These are phyloP conservation scores for Nakazawaea wyomingensis DNA, from an alignment of 805 yeast species.

Conservation along the genomic window DNA sequence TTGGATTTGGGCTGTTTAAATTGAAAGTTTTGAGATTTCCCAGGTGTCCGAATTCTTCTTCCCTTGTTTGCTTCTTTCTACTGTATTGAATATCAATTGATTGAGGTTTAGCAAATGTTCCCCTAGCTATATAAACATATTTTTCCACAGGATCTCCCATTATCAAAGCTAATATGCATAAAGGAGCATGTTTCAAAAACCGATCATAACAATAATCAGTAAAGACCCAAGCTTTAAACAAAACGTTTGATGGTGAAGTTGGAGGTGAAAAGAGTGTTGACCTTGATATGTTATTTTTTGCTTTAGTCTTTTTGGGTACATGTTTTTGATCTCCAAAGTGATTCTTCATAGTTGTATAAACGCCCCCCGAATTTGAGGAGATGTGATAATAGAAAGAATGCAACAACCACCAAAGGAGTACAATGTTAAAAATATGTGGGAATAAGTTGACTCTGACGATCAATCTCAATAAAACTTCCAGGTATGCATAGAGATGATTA, in stretches of 20 bases:
- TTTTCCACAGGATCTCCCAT: constrained; percentile 1
- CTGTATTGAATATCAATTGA: too few species aligned
- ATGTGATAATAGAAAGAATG: too few species aligned
- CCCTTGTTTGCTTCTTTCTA: too few species aligned
- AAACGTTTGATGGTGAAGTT: not conserved
- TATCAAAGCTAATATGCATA: constrained; percentile 17
- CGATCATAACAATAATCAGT: constrained; percentile 35
- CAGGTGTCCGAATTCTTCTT: not conserved
- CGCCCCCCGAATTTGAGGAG: too few species aligned
- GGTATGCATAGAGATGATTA: not conserved
- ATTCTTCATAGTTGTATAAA: too few species aligned
- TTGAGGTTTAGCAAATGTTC: not conserved
- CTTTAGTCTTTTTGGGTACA: not conserved
- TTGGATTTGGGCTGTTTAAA: not conserved
- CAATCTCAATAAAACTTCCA: not conserved
- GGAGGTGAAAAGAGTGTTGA: constrained; percentile 2
- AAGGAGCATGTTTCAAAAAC: constrained; percentile 31
- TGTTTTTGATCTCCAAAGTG: not conserved
- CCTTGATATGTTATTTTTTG: not conserved
- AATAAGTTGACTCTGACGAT: not conserved
- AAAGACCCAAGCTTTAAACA: constrained; percentile 22
- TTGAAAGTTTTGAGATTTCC: constrained; percentile 1
- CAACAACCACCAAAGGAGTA: not conserved
- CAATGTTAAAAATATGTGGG: not conserved
- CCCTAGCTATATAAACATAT: constrained; percentile 7